phyloP scores from a whole-genome alignment of 352 stramenopile genomes.

The Plasmopara muralis region DNA sequence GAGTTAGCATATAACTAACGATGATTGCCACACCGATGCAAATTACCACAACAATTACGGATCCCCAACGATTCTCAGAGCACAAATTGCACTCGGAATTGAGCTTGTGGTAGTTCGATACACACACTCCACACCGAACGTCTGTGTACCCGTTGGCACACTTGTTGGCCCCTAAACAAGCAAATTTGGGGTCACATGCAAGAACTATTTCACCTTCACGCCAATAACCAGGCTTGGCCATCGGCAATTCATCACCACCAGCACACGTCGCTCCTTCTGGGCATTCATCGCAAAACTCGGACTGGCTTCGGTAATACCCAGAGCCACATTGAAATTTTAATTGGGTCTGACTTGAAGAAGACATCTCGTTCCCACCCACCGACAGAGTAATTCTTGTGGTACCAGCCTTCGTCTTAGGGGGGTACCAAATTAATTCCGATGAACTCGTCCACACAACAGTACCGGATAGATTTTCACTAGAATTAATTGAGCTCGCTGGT shows the following conservation, averaged over 20 bases:
- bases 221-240: conserved; percentile 49
- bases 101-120: conserved; percentile 47
- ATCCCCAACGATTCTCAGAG: conserved; percentile 49
- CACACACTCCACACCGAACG: conserved; percentile 43
- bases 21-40: conserved; percentile 38
- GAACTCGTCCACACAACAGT: conserved; percentile 45
- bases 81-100: conserved; percentile 57
- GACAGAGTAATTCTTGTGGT: conserved; percentile 46
- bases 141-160: conserved; percentile 39
- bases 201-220: conserved; percentile 46
- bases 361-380: conserved; percentile 55
- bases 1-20: conserved; percentile 52
- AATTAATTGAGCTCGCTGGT: conserved; percentile 8
- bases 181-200: conserved; percentile 45
- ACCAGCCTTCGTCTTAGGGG: conserved; percentile 51
- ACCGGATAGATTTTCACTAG: conserved; percentile 18
- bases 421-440: conserved; percentile 43
- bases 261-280: conserved; percentile 41
- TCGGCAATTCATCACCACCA: conserved; percentile 39
- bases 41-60: conserved; percentile 40
- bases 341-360: conserved; percentile 45
- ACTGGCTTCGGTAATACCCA: conserved; percentile 43
- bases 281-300: conserved; percentile 44
- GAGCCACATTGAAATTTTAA: conserved; percentile 58
- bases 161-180: conserved; percentile 46